Conservation (phyloP, 169 alveolate species). For the Plasmodium adleri region DNA sequence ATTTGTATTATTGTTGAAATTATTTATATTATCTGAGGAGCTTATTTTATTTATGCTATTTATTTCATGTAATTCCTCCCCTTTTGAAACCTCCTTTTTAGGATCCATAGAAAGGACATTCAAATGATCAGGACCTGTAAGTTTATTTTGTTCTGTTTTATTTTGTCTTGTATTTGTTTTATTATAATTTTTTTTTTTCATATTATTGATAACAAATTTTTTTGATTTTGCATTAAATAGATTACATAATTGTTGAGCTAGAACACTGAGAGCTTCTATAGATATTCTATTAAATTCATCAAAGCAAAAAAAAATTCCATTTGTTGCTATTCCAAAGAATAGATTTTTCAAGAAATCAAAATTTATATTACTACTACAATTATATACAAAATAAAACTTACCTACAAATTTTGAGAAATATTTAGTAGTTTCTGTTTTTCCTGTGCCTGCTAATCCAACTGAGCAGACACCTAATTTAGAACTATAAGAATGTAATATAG, state of each 20-base stretch:
- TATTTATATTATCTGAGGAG: not conserved
- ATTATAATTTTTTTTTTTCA: not conserved
- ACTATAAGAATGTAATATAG: conserved; percentile 96
- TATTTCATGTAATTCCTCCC: not conserved
- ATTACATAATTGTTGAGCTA: conserved; percentile 90
- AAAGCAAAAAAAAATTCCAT: conserved; percentile 99
- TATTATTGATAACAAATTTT: conserved; percentile 21
- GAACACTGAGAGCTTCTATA: conserved; percentile 96
- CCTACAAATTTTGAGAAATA: conserved; percentile 97
- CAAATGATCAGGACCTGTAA: not conserved
- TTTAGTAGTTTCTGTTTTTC: conserved; percentile 99
- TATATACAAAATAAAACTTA: conserved; percentile 96
- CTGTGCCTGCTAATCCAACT: conserved; percentile 99
- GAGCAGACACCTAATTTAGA: conserved; percentile 98
- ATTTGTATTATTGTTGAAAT: not conserved
- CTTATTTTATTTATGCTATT: not conserved
- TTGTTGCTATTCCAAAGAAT: conserved; percentile 94
- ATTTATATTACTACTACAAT: conserved; percentile 98
- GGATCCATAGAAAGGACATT: not conserved
- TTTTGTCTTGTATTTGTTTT: not conserved
- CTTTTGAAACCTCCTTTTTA: not conserved
- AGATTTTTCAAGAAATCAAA: conserved; percentile 96
- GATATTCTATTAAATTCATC: conserved; percentile 98
- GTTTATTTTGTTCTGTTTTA: not conserved
- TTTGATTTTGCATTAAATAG: conserved; percentile 68